Evolutionary conservation across 305 asterid genomes (phyloP).

Genomic region (Ajuga reptans): DNA sequence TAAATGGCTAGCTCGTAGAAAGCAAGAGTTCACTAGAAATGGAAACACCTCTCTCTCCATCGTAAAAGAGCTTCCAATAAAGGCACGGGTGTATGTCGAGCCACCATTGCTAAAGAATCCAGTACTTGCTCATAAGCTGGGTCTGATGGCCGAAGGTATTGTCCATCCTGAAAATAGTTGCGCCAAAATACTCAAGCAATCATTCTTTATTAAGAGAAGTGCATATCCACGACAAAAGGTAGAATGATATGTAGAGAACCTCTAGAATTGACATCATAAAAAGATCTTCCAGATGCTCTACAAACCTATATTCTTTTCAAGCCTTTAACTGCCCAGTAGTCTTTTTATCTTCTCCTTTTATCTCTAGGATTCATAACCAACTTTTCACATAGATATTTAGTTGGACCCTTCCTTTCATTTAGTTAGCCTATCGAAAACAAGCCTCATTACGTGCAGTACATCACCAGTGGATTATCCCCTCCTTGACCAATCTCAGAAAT

Average conservation of each 20-base stretch:
- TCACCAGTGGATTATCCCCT: constrained; percentile 3
- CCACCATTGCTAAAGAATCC: constrained; percentile 98
- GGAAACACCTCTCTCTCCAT: constrained; percentile 87
- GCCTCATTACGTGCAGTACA: constrained; percentile 7
- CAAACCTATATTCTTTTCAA: neutral
- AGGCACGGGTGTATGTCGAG: constrained; percentile 96
- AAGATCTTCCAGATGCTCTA: neutral
- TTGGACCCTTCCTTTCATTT: constrained; percentile 6
- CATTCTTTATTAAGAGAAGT: constrained; percentile 3
- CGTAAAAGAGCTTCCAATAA: constrained; percentile 88
- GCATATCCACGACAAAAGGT: constrained; percentile 1
- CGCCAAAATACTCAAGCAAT: constrained; percentile 16
- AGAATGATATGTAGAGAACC: constrained; percentile 2
- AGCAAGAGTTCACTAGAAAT: constrained; percentile 14
- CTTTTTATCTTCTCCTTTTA: constrained; percentile 2
- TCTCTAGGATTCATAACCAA: neutral
- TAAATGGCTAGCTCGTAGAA: neutral
- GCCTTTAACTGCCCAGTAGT: constrained; percentile 5
- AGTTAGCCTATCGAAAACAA: constrained; percentile 12
- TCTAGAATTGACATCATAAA: neutral
- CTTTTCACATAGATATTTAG: neutral
- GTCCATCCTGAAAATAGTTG: constrained; percentile 73
- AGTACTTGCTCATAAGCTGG: constrained; percentile 98
- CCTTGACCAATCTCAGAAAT: neutral
- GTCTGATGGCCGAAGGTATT: constrained; percentile 96